Conservation (phyloP, 2,329 filamentous ascomycete species). For the Aspergillus carbonarius region DNA sequence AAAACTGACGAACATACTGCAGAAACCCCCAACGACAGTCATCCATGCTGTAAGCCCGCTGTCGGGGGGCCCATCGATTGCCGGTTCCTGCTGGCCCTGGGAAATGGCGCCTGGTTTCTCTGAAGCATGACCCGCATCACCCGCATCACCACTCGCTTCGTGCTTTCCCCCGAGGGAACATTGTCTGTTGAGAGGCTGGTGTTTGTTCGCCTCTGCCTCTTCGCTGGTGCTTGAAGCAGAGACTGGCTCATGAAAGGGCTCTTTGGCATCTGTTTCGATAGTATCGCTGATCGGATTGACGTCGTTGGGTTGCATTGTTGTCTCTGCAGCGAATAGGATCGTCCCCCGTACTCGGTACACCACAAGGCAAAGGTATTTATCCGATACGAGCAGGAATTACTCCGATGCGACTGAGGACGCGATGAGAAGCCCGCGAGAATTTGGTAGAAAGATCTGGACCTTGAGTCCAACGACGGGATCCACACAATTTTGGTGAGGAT, state of each 20-base stretch:
- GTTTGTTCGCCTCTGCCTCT: not conserved
- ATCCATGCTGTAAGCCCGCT: slow-evolving; percentile 35
- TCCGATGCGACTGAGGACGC: not conserved
- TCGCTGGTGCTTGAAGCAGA: not conserved
- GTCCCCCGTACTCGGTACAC: not conserved
- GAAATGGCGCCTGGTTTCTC: slow-evolving; percentile 9
- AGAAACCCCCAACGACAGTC: slow-evolving; percentile 52
- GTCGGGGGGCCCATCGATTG: slow-evolving; percentile 26
- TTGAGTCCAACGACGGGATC: not conserved
- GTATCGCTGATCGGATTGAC: not conserved
- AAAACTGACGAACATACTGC: slow-evolving; percentile 51
- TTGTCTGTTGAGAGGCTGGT: not conserved
- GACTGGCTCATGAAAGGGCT: not conserved
- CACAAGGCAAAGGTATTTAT: not conserved
- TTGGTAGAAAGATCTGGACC: not conserved
- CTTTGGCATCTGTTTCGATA: not conserved
- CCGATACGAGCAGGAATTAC: not conserved
- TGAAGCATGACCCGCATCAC: not conserved
- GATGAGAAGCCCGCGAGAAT: not conserved
- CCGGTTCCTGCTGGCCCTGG: slow-evolving; percentile 6
- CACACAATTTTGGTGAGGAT: not conserved
- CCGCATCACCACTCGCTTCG: slow-evolving; percentile 4
- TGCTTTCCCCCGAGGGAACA: not conserved
- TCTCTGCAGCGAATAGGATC: not conserved
- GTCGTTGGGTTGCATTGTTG: not conserved